Conservation (phyloP, 2,329 filamentous ascomycete species). For the Penicillium polonicum region DNA sequence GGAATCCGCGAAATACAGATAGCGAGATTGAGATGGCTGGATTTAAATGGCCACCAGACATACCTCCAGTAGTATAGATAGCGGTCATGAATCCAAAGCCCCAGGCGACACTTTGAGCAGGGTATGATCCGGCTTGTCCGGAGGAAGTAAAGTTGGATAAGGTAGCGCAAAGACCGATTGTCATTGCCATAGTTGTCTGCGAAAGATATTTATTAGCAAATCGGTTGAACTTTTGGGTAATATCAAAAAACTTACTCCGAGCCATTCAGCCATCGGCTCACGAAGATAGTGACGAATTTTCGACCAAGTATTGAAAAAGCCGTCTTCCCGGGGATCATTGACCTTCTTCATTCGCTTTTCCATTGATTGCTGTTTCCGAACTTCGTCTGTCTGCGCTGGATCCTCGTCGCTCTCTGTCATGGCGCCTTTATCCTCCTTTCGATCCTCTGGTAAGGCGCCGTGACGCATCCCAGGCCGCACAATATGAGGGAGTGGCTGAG, state of each 20-base stretch:
- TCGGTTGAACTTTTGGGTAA: neutral
- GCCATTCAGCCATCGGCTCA: conserved; percentile 33
- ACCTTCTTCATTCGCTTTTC: conserved; percentile 1
- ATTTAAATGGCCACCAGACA: conserved; percentile 52
- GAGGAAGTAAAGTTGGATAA: conserved; percentile 24
- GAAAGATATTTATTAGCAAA: neutral
- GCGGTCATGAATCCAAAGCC: conserved; percentile 38
- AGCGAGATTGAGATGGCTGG: conserved; percentile 45
- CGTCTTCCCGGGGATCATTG: conserved; percentile 4
- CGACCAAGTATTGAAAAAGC: conserved; percentile 31
- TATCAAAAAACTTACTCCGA: conserved; percentile 19
- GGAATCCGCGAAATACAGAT: conserved; percentile 38
- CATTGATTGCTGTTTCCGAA: neutral
- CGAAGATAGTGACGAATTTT: conserved; percentile 26
- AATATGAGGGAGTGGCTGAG: conserved; percentile 52
- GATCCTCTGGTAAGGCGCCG: conserved; percentile 16
- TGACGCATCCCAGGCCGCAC: conserved; percentile 49
- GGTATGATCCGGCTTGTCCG: conserved; percentile 25
- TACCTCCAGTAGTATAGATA: conserved; percentile 48
- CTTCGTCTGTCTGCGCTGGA: neutral
- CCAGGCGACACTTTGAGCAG: conserved; percentile 26
- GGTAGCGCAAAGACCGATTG: conserved; percentile 30
- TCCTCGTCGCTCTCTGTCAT: conserved; percentile 1
- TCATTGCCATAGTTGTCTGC: conserved; percentile 31
- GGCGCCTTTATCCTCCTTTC: conserved; percentile 9